Conservation (phyloP, 2,329 filamentous ascomycete species). For the Ophiognomonia clavigignenti-juglandacearum region DNA sequence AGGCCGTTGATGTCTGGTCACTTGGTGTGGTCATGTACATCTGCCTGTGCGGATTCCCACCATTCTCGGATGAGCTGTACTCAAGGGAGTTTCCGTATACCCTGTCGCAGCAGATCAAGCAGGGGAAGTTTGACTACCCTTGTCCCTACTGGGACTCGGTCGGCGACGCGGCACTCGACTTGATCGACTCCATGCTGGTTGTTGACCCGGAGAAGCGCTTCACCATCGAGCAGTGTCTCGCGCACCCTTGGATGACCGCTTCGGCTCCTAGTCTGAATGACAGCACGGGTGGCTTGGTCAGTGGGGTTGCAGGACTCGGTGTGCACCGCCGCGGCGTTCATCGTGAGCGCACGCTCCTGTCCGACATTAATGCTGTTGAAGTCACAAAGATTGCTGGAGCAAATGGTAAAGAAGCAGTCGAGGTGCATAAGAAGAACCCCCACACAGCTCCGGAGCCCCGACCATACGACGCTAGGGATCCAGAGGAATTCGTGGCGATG, state of each 20-base stretch:
- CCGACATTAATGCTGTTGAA: constrained; percentile 71
- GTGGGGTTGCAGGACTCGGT: constrained; percentile 76
- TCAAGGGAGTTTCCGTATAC: constrained; percentile 77
- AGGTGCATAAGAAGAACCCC: constrained; percentile 71
- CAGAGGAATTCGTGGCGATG: constrained; percentile 76
- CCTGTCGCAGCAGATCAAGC: constrained; percentile 83
- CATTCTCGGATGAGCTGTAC: constrained; percentile 92
- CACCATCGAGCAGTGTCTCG: constrained; percentile 83
- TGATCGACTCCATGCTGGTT: constrained; percentile 92
- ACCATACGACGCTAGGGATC: constrained; percentile 62
- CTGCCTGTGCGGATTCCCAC: constrained; percentile 92
- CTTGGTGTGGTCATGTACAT: constrained; percentile 98
- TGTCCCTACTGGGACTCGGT: constrained; percentile 94
- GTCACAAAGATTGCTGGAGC: constrained; percentile 49
- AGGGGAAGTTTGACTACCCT: constrained; percentile 87
- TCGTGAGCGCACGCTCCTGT: constrained; percentile 81
- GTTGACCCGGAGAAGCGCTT: constrained; percentile 80
- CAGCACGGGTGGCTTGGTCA: constrained; percentile 87
- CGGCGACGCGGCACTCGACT: constrained; percentile 81
- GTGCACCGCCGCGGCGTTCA: constrained; percentile 76
- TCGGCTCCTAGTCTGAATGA: constrained; percentile 61
- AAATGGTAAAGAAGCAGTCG: constrained; percentile 56
- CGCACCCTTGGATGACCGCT: constrained; percentile 83
- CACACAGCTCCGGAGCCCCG: constrained; percentile 46
- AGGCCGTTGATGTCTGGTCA: constrained; percentile 94